Base-by-base conservation (phyloP, 2,329 filamentous ascomycete species). In the Fusarium torulosum region DNA sequence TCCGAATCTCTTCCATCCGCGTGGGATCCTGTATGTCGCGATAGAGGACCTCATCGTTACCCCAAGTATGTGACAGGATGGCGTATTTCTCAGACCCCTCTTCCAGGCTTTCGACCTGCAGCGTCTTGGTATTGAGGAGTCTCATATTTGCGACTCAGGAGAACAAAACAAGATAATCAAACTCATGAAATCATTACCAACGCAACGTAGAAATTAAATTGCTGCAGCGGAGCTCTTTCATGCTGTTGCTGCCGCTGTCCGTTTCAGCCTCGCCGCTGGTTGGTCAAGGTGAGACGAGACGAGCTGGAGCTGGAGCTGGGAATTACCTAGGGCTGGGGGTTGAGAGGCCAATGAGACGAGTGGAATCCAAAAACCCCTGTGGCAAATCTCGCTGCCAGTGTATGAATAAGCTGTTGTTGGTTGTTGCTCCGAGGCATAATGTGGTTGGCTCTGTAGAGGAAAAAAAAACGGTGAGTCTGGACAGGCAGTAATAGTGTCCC, bases 51-150 rank as follows among this genome's bases (percentile, higher is more conserved):
- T 74, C 72, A 57, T 74, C 70, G 29, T 52, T 49, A 47, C 61
- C 71, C 72, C 72, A 74, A 42, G 72, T 74, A 63, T 74, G 72
- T 40, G 72, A 74, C 60, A 74, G 50, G 40, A 74, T 72, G 56
- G 72, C 72, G 55, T 74, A 74, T 40, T 59, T 65, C 51, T 56
- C 58, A 38, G 63, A 51, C 41, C 57, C 43, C 37, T 55, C 68
- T 38, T 61, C 72, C 23, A 61, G 51, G 41, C 42, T 59, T 51
- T 72, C 68, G 35, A 74, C 63, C 67, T 71, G 57, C 51, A 73
- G 59, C 17, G 72, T 74, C 58, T 58, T 74, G 54, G 71, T 71
- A 55, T 74, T 72, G 72, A 74, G 57, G 50, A 74, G 59, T 65
- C 72, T 71, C 72, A 74, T 74, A 55, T 45, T 62, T 55, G 50